Conservation (phyloP, 768 basidiomycete genomes). For the Amanita muscaria region DNA sequence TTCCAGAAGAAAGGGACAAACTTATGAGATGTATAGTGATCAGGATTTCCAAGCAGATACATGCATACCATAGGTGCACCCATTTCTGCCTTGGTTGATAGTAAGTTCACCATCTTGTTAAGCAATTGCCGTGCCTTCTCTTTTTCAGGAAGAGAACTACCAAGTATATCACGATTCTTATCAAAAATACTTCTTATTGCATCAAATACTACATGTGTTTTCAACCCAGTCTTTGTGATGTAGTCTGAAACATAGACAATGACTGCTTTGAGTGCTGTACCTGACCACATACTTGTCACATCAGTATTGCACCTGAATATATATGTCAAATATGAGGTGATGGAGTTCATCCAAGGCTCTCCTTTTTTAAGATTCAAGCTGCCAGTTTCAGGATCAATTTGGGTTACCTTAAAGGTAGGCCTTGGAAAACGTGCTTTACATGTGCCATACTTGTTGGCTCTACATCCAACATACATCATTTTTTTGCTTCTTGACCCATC, state of each 20-base stretch:
- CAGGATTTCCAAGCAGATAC: too few species aligned
- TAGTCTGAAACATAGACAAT: constrained; percentile 34
- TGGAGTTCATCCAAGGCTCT: constrained; percentile 30
- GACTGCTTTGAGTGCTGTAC: constrained; percentile 29
- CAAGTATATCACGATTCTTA: constrained; percentile 17
- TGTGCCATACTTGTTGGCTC: too few species aligned
- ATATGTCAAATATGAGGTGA: constrained; percentile 23
- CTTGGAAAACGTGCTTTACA: constrained; percentile 34
- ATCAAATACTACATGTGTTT: constrained; percentile 30
- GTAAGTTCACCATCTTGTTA: constrained; percentile 26
- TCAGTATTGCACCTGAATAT: constrained; percentile 29
- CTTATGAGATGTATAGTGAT: constrained; percentile 23
- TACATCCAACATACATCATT: too few species aligned
- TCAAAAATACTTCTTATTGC: constrained; percentile 18
- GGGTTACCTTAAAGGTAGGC: constrained; percentile 12
- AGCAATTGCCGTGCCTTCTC: constrained; percentile 24
- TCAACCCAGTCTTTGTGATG: constrained; percentile 31
- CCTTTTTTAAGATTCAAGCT: constrained; percentile 22
- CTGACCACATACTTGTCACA: too few species aligned
- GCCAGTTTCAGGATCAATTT: constrained; percentile 21
- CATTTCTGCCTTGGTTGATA: constrained; percentile 29
- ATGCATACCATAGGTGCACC: constrained; percentile 28
- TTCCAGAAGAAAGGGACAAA: constrained; percentile 28
- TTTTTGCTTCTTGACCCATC: too few species aligned
- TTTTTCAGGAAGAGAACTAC: constrained; percentile 6